A percentile compares a stretch with the other conserved stretches of the same genome.
Conservation (phyloP, 169 alveolate species). For the Plasmodium cynomolgi region DNA sequence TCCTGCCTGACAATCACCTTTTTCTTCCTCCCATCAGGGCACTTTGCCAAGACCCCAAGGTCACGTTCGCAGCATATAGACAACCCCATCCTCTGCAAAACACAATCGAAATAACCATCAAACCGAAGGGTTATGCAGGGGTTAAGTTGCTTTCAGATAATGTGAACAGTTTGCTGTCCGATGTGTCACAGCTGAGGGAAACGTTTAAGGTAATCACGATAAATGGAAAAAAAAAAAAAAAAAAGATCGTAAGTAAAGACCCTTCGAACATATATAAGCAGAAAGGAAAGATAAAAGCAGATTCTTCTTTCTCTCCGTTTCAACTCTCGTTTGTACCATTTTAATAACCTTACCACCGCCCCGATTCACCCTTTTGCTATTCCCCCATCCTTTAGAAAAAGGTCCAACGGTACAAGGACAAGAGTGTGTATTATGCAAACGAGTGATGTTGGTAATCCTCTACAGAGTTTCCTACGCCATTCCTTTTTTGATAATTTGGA, state of each 20-base stretch:
- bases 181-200: slow-evolving; percentile 45
- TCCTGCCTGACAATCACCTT: not conserved
- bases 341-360: not conserved
- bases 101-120: slow-evolving; percentile 53
- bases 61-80: slow-evolving; percentile 70
- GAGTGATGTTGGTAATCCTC: slow-evolving; percentile 2
- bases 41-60: slow-evolving; percentile 75
- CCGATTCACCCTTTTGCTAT: not conserved
- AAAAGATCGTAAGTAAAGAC: not conserved
- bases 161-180: slow-evolving; percentile 9
- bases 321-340: not conserved
- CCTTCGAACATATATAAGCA: not conserved
- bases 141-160: slow-evolving; percentile 70
- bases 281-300: not conserved
- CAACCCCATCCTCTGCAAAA: slow-evolving; percentile 73
- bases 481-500: not conserved
- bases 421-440: slow-evolving; percentile 26
- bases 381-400: slow-evolving; percentile 21
- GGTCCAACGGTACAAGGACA: slow-evolving; percentile 57
- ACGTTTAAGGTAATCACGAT: slow-evolving; percentile 24
- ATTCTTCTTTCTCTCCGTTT: not conserved
- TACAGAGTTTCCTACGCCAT: not conserved
- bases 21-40: slow-evolving; percentile 25
- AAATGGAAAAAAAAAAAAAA: slow-evolving; percentile 16
- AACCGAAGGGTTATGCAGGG: slow-evolving; percentile 73